These are phyloP conservation scores for Salix koriyanagi DNA, from an alignment of 345 rosid species.

Conservation along the genomic window DNA sequence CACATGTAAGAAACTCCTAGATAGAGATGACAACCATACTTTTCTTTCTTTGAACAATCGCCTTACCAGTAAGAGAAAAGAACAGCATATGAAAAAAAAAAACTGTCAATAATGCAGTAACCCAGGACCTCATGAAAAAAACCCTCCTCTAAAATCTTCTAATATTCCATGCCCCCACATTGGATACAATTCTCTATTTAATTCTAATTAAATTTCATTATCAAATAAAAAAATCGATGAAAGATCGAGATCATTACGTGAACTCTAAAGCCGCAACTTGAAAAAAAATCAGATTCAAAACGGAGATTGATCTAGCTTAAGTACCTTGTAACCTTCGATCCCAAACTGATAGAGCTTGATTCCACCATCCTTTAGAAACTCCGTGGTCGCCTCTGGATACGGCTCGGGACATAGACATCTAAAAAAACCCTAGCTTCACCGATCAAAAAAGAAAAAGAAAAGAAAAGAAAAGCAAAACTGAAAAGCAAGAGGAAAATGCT, in stretches of 20 bases:
- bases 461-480: neutral
- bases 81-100: too few species aligned
- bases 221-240: neutral
- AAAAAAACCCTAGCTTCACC: constrained; percentile 17
- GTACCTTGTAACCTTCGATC: constrained; percentile 83
- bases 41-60: too few species aligned
- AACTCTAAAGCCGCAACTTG: neutral
- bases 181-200: neutral
- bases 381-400: constrained; percentile 68
- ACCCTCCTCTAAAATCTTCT: too few species aligned
- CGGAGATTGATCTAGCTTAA: neutral
- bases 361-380: constrained; percentile 73
- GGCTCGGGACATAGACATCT: constrained; percentile 93
- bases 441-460: neutral
- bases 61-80: too few species aligned
- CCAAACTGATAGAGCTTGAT: constrained; percentile 85
- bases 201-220: neutral
- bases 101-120: too few species aligned
- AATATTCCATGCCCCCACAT: neutral
- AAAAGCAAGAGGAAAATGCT: constrained; percentile 4
- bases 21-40: neutral
- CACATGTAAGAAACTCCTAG: neutral
- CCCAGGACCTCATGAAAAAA: too few species aligned
- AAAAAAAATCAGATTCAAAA: neutral
- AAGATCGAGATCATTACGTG: neutral